Base-by-base conservation (phyloP, 495 filamentous ascomycete species). In the Penicillium verhagenii region DNA sequence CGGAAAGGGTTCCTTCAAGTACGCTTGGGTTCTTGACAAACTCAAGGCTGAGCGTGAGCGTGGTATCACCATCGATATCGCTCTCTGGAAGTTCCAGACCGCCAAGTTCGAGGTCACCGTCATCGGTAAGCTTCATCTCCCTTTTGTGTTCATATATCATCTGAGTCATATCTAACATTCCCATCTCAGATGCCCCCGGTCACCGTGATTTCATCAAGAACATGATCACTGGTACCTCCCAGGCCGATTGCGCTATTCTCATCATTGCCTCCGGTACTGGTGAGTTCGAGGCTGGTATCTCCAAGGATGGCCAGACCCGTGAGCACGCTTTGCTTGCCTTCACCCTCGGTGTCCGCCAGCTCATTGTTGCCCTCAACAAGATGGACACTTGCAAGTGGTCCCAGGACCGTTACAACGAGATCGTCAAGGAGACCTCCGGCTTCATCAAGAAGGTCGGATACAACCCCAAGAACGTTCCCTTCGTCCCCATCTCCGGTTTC, bases 281-380 rank as follows among this genome's bases (percentile, higher is more conserved):
- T 96, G 94, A 98, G 84, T 98, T 98, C 86, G 94, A 98, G 87
- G 94, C 94, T 88, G 94, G 94, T 97, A 98, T 98, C 88, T 98
- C 94, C 86, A 98, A 98, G 90, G 94, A 98, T 90, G 94, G 94
- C 80, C 94, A 98, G 89, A 98, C 94, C 68, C 94, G 94, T 89
- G 94, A 98, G 89, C 94, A 98, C 88, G 94, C 94, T 82, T 87
- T 98, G 73, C 93, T 98, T 75, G 94, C 94, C 76, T 98, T 95
- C 89, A 98, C 94, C 79, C 90, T 98, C 55, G 94, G 94, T 91
- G 94, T 98, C 72, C 92, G 87, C 86, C 94, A 98, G 85, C 90
- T 98, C 85, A 97, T 98, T 76, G 95, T 97, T 71, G 94, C 95
- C 76, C 93, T 97, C 83, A 98, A 98, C 90, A 98, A 98, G 90